Evolutionary conservation across 2,329 filamentous ascomycete species (phyloP).

Genomic region (Paracorniculantispora psalliotae): DNA sequence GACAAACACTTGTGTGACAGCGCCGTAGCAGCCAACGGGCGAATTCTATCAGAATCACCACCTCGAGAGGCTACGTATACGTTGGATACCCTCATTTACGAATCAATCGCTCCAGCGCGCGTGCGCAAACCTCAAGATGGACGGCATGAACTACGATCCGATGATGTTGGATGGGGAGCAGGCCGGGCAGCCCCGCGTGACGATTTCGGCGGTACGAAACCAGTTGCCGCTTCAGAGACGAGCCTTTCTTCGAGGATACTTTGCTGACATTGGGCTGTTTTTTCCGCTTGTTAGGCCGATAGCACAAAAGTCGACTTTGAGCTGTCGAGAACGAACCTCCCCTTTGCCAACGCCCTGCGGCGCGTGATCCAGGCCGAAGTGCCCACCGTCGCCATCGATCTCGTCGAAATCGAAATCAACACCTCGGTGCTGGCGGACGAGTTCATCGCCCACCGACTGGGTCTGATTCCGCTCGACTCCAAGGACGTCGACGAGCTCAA

Average conservation of each 20-base stretch:
- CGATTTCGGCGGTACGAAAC: conserved; percentile 53
- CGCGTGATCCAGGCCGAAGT: conserved; percentile 91
- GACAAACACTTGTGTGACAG: neutral
- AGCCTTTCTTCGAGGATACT: neutral
- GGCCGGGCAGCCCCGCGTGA: conserved; percentile 52
- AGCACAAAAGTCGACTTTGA: conserved; percentile 83
- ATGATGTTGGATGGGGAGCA: conserved; percentile 57
- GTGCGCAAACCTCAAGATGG: conserved; percentile 26
- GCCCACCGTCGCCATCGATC: conserved; percentile 88
- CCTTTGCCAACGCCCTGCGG: conserved; percentile 88
- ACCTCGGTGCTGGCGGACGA: conserved; percentile 95
- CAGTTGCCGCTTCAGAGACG: conserved; percentile 9
- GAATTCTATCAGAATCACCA: neutral
- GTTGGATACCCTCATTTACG: neutral
- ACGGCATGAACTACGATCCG: conserved; percentile 55
- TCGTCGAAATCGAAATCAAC: conserved; percentile 89
- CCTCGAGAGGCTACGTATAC: neutral
- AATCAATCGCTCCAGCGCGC: neutral
- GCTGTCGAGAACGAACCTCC: conserved; percentile 80
- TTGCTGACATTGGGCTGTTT: conserved; percentile 15
- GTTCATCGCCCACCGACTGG: conserved; percentile 88
- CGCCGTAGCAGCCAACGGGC: neutral
- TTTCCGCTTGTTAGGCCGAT: conserved; percentile 58
- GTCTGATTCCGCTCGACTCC: conserved; percentile 81
- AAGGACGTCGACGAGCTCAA: conserved; percentile 77